Evolutionary conservation across 1,284 basidiomycete genomes (phyloP).

Genomic region (Fomitiporia mediterranea): DNA sequence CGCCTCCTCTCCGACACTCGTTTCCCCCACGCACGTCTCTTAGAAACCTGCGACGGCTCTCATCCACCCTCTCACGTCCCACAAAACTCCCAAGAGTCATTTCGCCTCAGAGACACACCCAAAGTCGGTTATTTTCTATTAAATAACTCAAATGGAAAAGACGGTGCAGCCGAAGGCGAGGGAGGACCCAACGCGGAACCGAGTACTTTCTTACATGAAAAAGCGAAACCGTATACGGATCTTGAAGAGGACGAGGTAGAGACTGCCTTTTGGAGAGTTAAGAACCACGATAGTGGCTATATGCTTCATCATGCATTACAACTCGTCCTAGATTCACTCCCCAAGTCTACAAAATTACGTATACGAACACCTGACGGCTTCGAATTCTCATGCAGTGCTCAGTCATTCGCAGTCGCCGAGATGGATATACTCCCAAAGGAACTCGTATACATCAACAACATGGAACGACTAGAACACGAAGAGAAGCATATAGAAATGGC

Average conservation of each 20-base stretch:
- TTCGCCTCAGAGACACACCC: not conserved
- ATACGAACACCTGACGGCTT: constrained; percentile 10
- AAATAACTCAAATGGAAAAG: not conserved
- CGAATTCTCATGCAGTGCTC: not conserved
- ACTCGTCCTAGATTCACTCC: constrained; percentile 15
- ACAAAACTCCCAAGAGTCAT: not conserved
- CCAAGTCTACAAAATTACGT: constrained; percentile 8
- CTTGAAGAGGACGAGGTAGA: constrained; percentile 9
- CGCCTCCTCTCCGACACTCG: constrained; percentile 9
- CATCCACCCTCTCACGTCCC: constrained; percentile 3
- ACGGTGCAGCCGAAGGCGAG: not conserved
- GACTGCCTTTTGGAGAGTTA: constrained; percentile 14
- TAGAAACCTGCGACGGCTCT: constrained; percentile 11
- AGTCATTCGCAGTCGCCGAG: constrained; percentile 5
- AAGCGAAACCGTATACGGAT: not conserved
- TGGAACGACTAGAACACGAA: not conserved
- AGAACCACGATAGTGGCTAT: constrained; percentile 17
- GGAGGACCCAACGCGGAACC: constrained; percentile 7
- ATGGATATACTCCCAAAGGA: constrained; percentile 1
- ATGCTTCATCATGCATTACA: constrained; percentile 8
- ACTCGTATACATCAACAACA: not conserved
- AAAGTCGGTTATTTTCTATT: constrained; percentile 11
- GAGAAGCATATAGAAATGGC: not conserved
- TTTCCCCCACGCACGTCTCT: constrained; percentile 6
- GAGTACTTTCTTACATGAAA: constrained; percentile 3